Conservation (phyloP, 192 early-diverging fungal genomes). For the Mortierella alpina region DNA sequence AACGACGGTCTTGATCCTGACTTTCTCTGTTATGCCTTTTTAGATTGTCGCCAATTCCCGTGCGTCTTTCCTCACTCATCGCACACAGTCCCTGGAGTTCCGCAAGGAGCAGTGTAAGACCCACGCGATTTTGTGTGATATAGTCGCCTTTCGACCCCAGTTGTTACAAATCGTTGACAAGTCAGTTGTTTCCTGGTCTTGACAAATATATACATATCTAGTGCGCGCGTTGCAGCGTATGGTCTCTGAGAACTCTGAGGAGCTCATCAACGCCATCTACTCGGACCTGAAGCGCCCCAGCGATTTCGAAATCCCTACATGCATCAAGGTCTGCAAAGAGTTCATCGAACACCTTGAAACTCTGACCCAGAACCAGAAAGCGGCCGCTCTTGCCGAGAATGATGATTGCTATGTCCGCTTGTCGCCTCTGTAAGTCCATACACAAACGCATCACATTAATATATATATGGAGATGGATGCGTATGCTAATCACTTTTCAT, state of each 20-base stretch:
- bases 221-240: constrained; percentile 28
- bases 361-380: constrained; percentile 15
- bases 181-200: no score
- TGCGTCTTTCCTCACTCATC: constrained; percentile 25
- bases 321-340: background rate
- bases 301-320: constrained; percentile 23
- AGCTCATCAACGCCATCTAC: constrained; percentile 59
- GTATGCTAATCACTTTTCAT: background rate
- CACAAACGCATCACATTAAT: background rate
- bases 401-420: constrained; percentile 39
- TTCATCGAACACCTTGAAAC: constrained; percentile 31
- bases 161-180: background rate
- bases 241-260: constrained; percentile 62
- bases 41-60: constrained; percentile 38
- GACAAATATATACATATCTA: background rate
- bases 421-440: constrained; percentile 30
- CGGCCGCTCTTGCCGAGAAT: background rate
- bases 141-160: background rate
- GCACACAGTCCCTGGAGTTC: constrained; percentile 57
- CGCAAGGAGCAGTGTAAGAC: constrained; percentile 67
- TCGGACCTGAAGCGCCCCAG: constrained; percentile 67
- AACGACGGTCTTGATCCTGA: background rate
- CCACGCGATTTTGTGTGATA: background rate
- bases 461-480: background rate
- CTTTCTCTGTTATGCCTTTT: background rate